These are phyloP conservation scores for Pseudogymnoascus sp. DNA, from an alignment of 2,329 filamentous ascomycete species.

Conservation along the genomic window DNA sequence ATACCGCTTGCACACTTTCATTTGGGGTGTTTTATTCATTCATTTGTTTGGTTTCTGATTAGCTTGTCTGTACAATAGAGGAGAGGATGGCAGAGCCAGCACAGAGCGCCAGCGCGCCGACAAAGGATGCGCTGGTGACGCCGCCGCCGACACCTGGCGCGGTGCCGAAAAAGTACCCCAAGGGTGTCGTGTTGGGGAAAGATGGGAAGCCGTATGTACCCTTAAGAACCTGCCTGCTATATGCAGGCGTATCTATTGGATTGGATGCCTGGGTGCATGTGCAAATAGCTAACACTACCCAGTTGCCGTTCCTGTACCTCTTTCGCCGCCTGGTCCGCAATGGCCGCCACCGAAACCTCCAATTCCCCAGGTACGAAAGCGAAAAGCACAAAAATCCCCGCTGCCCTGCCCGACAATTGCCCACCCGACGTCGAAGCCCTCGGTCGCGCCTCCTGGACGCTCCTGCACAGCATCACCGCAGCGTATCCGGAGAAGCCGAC, in stretches of 20 bases:
- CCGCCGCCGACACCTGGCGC: constrained; percentile 19
- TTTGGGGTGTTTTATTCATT: not conserved
- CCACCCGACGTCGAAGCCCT: constrained; percentile 84
- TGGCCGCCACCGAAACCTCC: constrained; percentile 43
- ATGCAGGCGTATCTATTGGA: not conserved
- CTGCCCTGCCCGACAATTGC: constrained; percentile 56
- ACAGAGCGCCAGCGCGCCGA: constrained; percentile 27
- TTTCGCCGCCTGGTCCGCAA: constrained; percentile 36
- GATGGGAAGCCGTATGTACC: constrained; percentile 74
- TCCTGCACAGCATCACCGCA: constrained; percentile 86
- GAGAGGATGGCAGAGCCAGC: not conserved
- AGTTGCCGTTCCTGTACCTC: constrained; percentile 69
- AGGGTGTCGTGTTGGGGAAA: constrained; percentile 67
- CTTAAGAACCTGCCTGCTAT: not conserved
- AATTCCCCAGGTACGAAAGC: constrained; percentile 30
- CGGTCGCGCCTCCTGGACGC: constrained; percentile 84
- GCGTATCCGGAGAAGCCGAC: constrained; percentile 70
- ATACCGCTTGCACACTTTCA: not conserved
- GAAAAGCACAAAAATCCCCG: constrained; percentile 30
- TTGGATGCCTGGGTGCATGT: constrained; percentile 11
- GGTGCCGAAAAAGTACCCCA: constrained; percentile 48
- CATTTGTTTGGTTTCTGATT: constrained; percentile 4
- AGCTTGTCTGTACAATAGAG: not conserved
- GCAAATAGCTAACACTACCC: constrained; percentile 21
- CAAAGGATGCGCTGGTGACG: constrained; percentile 17